Evolutionary conservation across 2,329 filamentous ascomycete genomes (phyloP), one percentile per base, ranked within the genome.

Genomic region (Verticillium nubilum): DNA sequence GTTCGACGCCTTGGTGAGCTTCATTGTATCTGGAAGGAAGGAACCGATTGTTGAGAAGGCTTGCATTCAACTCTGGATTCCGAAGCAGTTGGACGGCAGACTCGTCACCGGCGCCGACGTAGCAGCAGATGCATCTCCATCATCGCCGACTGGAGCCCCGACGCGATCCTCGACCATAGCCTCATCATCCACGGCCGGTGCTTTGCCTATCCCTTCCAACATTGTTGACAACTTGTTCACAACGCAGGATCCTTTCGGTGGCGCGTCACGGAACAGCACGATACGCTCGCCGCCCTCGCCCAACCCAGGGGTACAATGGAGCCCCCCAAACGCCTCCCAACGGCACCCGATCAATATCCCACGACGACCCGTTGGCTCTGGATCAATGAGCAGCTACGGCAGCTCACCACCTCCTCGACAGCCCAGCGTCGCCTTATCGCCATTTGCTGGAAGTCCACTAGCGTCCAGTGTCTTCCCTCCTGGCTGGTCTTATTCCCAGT

Each of bases 51-150:
- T 67, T 15, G 70, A 73, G 57, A 60, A 62, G 5, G 71, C 71
- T 17, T 68, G 66, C 9, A 58, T 73, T 10, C 71, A 73, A 19
- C 66, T 73, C 31, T 73, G 71, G 71, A 62, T 73, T 47, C 67
- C 70, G 3, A 71, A 70, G 37, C 59, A 63, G 33, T 59, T 67
- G 0, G 65, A 64, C 3, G 70, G 68, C 0, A 65, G 67, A 0
- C 64, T 73, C 0, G 66, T 73, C 19, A 71, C 58, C 4, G 62
- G 58, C 37, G 60, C 58, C 23, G 61, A 60, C 27, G 54, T 61
- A 2, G 19, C 19, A 5, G 55, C 58, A 13, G 52, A 33, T n/a
- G 28, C 52, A 23, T 31, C 52, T 9, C 15, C 52, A 50, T 19
- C 42, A 12, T 23, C 19, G 42, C 42, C 42, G 12, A 19, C 42